Percentiles rank a stretch among this genome's conserved stretches.
Conservation (phyloP, 257 asterid genomes). For the Solanum chaucha region DNA sequence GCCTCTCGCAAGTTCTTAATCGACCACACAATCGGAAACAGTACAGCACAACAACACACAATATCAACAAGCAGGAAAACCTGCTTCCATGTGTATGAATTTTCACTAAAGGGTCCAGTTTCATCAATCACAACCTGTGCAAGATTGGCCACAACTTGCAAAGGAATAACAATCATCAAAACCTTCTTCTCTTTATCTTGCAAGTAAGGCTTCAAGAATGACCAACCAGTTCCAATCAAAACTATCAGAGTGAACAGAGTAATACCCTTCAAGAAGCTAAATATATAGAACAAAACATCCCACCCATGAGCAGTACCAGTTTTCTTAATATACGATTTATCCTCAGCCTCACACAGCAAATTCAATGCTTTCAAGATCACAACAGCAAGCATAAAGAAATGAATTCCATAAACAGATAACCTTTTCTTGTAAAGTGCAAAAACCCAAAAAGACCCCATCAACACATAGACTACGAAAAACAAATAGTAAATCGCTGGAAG, state of each 20-base stretch:
- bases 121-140: conserved; percentile 41
- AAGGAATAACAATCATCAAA: conserved; percentile 31
- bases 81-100: conserved; percentile 28
- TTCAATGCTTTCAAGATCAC: conserved; percentile 24
- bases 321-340: conserved; percentile 24
- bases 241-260: conserved; percentile 23
- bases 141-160: conserved; percentile 34
- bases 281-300: conserved; percentile 32
- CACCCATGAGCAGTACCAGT: conserved; percentile 39
- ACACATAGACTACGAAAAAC: conserved; percentile 14
- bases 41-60: conserved; percentile 58
- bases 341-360: no score
- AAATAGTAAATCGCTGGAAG: conserved; percentile 21
- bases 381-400: conserved; percentile 31
- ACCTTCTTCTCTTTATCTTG: conserved; percentile 45
- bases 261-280: conserved; percentile 35
- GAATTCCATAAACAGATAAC: conserved; percentile 17
- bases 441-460: conserved; percentile 12
- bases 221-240: conserved; percentile 39
- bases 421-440: conserved; percentile 9
- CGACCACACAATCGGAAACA: no score
- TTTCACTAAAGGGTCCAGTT: conserved; percentile 24
- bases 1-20: no score
- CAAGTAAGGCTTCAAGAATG: conserved; percentile 30
- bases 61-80: conserved; percentile 41